phyloP scores from a whole-genome alignment of 345 rosid species.

The Lepidium didymum region DNA sequence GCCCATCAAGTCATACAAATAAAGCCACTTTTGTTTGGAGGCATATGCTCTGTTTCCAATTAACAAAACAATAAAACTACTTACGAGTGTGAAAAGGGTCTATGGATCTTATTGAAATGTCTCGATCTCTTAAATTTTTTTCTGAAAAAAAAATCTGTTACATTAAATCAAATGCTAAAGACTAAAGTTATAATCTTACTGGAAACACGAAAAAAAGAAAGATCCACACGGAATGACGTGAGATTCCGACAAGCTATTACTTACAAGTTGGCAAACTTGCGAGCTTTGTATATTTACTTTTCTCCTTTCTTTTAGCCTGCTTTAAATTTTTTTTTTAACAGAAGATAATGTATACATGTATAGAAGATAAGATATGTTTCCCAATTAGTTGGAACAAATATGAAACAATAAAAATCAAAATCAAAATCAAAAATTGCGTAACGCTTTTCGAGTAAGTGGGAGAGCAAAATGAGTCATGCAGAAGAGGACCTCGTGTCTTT shows the following conservation, averaged over 20 bases:
- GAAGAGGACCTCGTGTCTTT: constrained; percentile 19
- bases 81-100: no score
- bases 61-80: no score
- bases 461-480: constrained; percentile 14
- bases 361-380: constrained; percentile 13
- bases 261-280: constrained; percentile 5
- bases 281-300: not conserved
- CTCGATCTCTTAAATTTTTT: no score
- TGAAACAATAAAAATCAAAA: not conserved
- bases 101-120: no score
- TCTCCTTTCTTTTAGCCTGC: not conserved
- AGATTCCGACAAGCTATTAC: constrained; percentile 20
- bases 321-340: not conserved
- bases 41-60: constrained; percentile 13
- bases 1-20: constrained; percentile 20
- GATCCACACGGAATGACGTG: constrained; percentile 18
- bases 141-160: no score
- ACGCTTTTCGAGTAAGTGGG: not conserved
- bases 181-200: no score
- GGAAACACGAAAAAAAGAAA: not conserved
- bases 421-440: constrained; percentile 7
- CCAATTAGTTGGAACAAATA: not conserved
- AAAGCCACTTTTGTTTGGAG: constrained; percentile 23
- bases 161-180: no score
- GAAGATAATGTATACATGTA: not conserved